A percentile compares a stretch with the other conserved stretches of the same genome.
These are phyloP conservation scores for Cryphonectria nitschkei DNA, from an alignment of 2,329 filamentous ascomycete genomes.

Conservation along the genomic window DNA sequence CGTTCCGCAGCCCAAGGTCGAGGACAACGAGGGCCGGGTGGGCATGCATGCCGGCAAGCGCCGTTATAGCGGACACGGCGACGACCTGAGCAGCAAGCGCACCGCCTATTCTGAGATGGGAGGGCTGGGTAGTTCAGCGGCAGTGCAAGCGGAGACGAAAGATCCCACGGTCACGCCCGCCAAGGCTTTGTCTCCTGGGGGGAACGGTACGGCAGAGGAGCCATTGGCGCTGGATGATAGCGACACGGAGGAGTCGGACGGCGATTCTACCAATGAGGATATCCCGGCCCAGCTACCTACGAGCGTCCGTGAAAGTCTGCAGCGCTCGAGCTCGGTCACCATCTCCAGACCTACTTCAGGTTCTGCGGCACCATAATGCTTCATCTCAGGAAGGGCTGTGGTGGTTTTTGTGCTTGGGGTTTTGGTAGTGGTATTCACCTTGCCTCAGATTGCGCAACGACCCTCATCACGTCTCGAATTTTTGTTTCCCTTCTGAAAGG, in stretches of 20 bases:
- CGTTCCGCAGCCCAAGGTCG: not conserved
- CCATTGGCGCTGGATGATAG: slow-evolving; percentile 31
- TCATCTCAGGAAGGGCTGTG: not conserved
- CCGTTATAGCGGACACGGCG: slow-evolving; percentile 1
- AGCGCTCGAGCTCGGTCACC: slow-evolving; percentile 2
- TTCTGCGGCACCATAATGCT: not conserved
- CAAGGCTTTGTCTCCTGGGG: not conserved
- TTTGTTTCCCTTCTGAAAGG: not conserved
- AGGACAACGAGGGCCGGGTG: not conserved
- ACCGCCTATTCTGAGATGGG: slow-evolving; percentile 21
- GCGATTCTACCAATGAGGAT: slow-evolving; percentile 36
- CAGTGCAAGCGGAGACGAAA: slow-evolving; percentile 15
- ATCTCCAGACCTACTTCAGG: not conserved
- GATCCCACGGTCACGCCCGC: slow-evolving; percentile 19
- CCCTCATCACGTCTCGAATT: not conserved
- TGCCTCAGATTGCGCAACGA: not conserved
- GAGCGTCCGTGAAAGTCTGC: slow-evolving; percentile 37
- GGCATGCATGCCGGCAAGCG: slow-evolving; percentile 21
- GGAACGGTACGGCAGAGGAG: slow-evolving; percentile 19
- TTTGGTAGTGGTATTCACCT: not conserved
- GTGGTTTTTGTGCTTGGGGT: not conserved
- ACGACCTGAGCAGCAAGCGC: slow-evolving; percentile 13
- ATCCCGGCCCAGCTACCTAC: slow-evolving; percentile 40
- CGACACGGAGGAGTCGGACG: slow-evolving; percentile 34
- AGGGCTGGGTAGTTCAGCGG: slow-evolving; percentile 7